A percentile compares a stretch with the other conserved stretches of the same genome.
Evolutionary conservation across 2,329 filamentous ascomycete genomes (phyloP).

Genomic region (Scopulariopsis brevicaulis): DNA sequence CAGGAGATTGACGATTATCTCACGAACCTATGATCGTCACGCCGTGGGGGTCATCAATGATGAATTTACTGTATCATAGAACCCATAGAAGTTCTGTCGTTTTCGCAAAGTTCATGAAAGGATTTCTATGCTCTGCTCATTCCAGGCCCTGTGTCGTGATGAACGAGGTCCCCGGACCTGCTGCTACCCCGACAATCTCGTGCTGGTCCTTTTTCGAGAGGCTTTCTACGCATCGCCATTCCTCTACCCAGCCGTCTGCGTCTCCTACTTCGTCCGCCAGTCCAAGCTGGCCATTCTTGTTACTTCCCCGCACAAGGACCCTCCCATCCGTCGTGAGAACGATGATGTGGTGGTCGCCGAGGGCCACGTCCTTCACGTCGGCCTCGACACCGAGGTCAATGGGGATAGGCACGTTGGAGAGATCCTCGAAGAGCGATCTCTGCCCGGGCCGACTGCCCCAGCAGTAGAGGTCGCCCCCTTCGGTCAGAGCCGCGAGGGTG

Average conservation of each 20-base stretch:
- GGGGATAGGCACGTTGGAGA: slow-evolving; percentile 24
- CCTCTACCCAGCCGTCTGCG: slow-evolving; percentile 8
- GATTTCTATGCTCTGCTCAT: neutral
- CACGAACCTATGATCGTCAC: slow-evolving; percentile 71
- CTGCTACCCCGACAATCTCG: slow-evolving; percentile 27
- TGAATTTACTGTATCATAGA: slow-evolving; percentile 25
- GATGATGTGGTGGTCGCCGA: slow-evolving; percentile 49
- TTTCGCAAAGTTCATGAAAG: neutral
- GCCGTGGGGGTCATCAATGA: neutral
- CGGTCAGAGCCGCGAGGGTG: slow-evolving; percentile 43
- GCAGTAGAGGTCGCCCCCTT: slow-evolving; percentile 45
- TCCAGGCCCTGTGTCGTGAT: slow-evolving; percentile 14
- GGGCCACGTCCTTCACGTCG: slow-evolving; percentile 43
- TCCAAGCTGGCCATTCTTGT: slow-evolving; percentile 49
- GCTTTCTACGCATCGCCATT: slow-evolving; percentile 23
- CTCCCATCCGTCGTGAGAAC: slow-evolving; percentile 35
- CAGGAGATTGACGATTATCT: slow-evolving; percentile 99
- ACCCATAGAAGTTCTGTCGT: slow-evolving; percentile 2
- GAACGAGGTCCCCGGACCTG: slow-evolving; percentile 38
- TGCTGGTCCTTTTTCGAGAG: slow-evolving; percentile 15
- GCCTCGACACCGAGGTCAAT: slow-evolving; percentile 26
- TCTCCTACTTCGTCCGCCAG: slow-evolving; percentile 13
- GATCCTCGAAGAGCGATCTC: slow-evolving; percentile 3
- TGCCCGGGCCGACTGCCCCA: slow-evolving; percentile 35
- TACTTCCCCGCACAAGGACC: slow-evolving; percentile 45